Base-by-base conservation (phyloP, 768 basidiomycete species). In the Suillus brevipes region DNA sequence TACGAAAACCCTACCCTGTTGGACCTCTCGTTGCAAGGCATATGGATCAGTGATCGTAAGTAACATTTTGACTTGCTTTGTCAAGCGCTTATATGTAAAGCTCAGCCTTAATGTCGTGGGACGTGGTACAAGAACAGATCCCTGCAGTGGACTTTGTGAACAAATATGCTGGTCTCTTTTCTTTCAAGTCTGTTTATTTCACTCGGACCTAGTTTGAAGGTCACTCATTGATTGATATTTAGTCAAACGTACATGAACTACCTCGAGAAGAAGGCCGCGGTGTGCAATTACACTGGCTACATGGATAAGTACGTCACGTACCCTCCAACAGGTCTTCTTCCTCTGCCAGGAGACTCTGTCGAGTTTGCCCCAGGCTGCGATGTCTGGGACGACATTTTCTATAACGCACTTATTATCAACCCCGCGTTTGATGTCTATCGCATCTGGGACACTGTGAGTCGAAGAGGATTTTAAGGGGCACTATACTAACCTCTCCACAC, bases 401-500 rank as follows among this genome's bases (percentile, higher is more conserved):
- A 86, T n/a, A 87, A 83, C 0, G 85, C 91, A 0, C 66, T 90
- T 25, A 61, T 75, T 6, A 76, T 89, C 67, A 92, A 92, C 69
- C 91, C 91, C 0, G 90, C 88, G 0, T 93, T 92, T 78, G 82
- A 92, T 68, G 81, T 91, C 9, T 93, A 92, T 72, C 84, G 88
- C 28, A 89, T 92, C 63, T 89, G 90, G 75, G 90, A 91, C 70
- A 89, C 85, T 23, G 82, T 77, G 60, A 65, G 83, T 70, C 5
- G 38, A 58, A 40, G 14, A 40, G 25, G 4, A 16, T 28, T 8
- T 3, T 23, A 2, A 55, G 31, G 3, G 18, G 31, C 7, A 18
- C 25, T 49, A 58, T 28, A 36, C 56, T 69, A 12, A 70, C 37
- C 12, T 50, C 8, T 42, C 8, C 20, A 28, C 31, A 28, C 31